Base-by-base conservation (phyloP, 441 rosid species). In the Dalechampia spathulata region DNA sequence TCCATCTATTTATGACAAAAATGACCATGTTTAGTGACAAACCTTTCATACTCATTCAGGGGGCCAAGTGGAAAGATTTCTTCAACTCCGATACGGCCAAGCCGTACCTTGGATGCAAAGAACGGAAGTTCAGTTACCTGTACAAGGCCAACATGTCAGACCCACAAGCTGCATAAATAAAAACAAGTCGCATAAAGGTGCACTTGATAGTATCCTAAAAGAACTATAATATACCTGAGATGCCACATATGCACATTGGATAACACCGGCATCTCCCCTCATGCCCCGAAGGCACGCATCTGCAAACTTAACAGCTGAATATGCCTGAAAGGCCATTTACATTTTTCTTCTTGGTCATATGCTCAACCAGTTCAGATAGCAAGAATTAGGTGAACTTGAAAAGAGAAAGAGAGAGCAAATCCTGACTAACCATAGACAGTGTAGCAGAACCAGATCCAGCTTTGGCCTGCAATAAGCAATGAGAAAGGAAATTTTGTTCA, bases 391-490 rank as follows among this genome's bases (percentile, higher is more conserved):
- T 20, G 23, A 20, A 40, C 22, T 39, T 48, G 43, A 26, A 6
- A 38, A 8, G 27, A 16, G 4, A n/a, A 0, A 19, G 7, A 14
- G 57, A 42, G 19, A 17, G n/a, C 0, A 14, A 42, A 54, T 8
- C 54, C 38, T 41, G 7, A 71, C 83, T 41, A 60, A 89, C 99
- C 99, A 92, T 92, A 1, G 99, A 92, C 23, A 89, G 72, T 36
- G 99, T 92, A 17, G 99, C 99, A 49, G 99, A 92, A 65, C 97
- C 99, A 41, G 96, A 36, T 53, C 99, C 99, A 75, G 96, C 95
- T 77, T 86, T 92, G 57, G 99, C 99, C 99, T 92, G 77, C 65
- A 66, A 58, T 37, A 27, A 16, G 58, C 55, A 68, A 59, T 47
- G 12, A 38, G 49, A 65, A 3, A 25, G 30, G 26, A 39, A 7